Percentiles rank a stretch among this genome's conserved stretches.
phyloP scores from a whole-genome alignment of 2,329 filamentous ascomycete species.

The Cadophora sp. region DNA sequence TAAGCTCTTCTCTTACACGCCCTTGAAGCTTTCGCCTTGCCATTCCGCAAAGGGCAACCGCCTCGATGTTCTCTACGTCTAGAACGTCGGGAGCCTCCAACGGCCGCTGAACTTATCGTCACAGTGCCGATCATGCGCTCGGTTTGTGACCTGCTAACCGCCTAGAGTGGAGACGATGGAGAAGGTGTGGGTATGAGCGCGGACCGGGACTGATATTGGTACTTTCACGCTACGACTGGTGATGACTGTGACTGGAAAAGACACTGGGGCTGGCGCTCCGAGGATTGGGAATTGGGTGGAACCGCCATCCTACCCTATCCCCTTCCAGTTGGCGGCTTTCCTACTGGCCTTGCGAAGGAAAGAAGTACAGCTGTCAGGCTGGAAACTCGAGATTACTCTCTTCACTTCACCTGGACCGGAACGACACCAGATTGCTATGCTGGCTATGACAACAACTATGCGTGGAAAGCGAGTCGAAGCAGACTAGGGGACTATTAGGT shows the following conservation, averaged over 20 bases:
- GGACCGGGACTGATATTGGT: background rate
- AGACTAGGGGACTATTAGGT: background rate
- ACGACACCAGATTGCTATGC: background rate
- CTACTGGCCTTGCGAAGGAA: background rate
- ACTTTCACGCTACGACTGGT: background rate
- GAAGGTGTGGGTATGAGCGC: background rate
- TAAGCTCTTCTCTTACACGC: background rate
- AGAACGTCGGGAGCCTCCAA: slow-evolving; percentile 4
- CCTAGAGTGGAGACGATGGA: background rate
- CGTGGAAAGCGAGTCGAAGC: background rate
- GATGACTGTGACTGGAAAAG: background rate
- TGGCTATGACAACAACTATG: slow-evolving; percentile 7
- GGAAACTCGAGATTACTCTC: background rate
- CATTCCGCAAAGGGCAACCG: slow-evolving; percentile 5
- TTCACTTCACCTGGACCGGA: background rate
- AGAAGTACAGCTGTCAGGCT: background rate
- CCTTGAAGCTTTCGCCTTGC: slow-evolving; percentile 2
- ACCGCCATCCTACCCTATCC: background rate
- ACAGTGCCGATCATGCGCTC: slow-evolving; percentile 19
- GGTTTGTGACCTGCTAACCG: slow-evolving; percentile 1
- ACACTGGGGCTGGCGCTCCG: background rate
- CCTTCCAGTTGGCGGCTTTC: background rate
- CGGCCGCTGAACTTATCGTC: slow-evolving; percentile 21
- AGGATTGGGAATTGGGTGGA: background rate
- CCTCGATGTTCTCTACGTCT: slow-evolving; percentile 6